phyloP scores from a whole-genome alignment of 2,329 filamentous ascomycete genomes.

The Colletotrichum cordylinicola region DNA sequence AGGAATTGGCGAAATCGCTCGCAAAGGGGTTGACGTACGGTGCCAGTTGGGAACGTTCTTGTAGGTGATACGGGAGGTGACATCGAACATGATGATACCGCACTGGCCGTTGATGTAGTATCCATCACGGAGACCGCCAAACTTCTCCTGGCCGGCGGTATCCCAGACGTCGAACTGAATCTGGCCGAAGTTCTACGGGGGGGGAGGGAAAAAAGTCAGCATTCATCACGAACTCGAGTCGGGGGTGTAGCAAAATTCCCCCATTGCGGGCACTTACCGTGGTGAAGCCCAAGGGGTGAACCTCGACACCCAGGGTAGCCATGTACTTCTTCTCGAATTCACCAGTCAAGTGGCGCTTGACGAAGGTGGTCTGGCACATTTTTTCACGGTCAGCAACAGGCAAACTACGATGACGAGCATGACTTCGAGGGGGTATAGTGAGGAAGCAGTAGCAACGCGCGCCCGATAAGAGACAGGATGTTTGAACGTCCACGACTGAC shows the following conservation, averaged over 20 bases:
- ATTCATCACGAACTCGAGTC: background rate
- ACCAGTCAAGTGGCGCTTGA: constrained; percentile 99
- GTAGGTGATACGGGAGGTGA: constrained; percentile 99
- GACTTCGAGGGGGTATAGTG: background rate
- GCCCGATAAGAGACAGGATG: background rate
- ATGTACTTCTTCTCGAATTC: constrained; percentile 99
- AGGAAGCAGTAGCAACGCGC: background rate
- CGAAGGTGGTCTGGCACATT: constrained; percentile 86
- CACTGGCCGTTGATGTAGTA: constrained; percentile 99
- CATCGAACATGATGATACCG: constrained; percentile 99
- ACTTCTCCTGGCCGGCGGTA: constrained; percentile 99
- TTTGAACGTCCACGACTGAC: constrained; percentile 47
- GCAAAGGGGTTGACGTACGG: constrained; percentile 67
- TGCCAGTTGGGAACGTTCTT: constrained; percentile 99
- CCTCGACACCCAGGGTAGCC: constrained; percentile 98
- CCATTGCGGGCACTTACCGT: constrained; percentile 73
- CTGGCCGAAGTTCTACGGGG: constrained; percentile 86
- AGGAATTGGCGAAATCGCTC: background rate
- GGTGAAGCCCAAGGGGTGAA: constrained; percentile 96
- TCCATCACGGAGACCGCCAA: constrained; percentile 97
- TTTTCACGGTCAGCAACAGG: constrained; percentile 26
- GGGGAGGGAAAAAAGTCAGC: constrained; percentile 21
- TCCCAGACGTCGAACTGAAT: constrained; percentile 99
- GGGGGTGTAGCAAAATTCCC: constrained; percentile 9
- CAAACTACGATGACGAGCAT: background rate